A percentile compares a stretch with the other conserved stretches of the same genome.
Evolutionary conservation across 169 alveolate genomes (phyloP).

Genomic region (Plasmodium coatneyi): DNA sequence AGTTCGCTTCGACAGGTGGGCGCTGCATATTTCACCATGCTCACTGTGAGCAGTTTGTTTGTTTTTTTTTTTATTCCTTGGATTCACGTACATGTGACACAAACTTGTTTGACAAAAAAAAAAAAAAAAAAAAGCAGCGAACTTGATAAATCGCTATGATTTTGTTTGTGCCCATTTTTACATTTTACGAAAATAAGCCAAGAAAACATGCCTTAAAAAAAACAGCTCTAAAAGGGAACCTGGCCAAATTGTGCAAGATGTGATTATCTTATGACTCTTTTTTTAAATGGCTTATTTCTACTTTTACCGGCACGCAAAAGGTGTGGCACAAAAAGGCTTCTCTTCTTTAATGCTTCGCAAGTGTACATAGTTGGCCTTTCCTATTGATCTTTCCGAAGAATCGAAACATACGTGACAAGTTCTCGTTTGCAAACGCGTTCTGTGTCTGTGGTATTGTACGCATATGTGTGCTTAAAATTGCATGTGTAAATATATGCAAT

Average conservation of each 20-base stretch:
- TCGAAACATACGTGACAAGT: background rate
- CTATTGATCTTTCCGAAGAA: background rate
- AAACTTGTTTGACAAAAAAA: background rate
- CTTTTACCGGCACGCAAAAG: background rate
- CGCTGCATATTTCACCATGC: background rate
- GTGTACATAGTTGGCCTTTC: background rate
- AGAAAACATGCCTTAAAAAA: background rate
- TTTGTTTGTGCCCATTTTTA: background rate
- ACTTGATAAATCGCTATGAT: background rate
- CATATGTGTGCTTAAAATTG: background rate
- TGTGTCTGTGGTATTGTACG: slow-evolving; percentile 8
- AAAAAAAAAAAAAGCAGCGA: slow-evolving; percentile 2
- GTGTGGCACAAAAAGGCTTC: background rate
- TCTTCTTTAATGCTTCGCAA: background rate
- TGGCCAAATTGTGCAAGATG: background rate
- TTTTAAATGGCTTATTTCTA: background rate
- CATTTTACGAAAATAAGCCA: background rate
- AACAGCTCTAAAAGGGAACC: background rate
- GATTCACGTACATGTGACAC: background rate
- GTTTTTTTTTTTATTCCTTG: background rate
- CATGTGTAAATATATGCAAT: background rate
- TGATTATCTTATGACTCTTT: background rate
- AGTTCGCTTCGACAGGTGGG: background rate
- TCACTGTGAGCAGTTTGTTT: background rate
- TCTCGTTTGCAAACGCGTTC: background rate